Base-by-base conservation (phyloP, 2,329 filamentous ascomycete species). In the Penicillium griseofulvum region DNA sequence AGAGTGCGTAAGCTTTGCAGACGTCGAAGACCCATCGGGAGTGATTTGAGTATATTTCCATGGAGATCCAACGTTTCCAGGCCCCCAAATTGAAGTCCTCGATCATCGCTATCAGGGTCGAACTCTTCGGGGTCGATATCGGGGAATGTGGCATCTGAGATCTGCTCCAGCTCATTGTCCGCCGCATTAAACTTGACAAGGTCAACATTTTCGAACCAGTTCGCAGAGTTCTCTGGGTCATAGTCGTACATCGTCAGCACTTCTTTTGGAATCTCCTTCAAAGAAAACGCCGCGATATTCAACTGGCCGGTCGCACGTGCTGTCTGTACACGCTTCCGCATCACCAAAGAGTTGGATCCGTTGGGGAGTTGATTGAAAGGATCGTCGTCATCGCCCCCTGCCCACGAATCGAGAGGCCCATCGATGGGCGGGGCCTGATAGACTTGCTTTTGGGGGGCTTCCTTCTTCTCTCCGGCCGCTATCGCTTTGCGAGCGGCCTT, bases 191-290 rank as follows among this genome's bases (percentile, higher is more conserved):
- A 86, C 57, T 88, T 86, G 0, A 87, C 88, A 43, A 97, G 76
- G 68, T 97, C 93, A 11, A 97, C 90, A 56, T 89, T 88, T 72
- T 97, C 93, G 2, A 91, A 91, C 94, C 94, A 97, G 33, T 87
- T 85, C 34, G 82, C 84, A 22, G 82, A 77, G 12, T 78, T 80
- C 36, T 87, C 84, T 52, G 83, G 81, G 50, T 91, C 86, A 17
- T 90, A 79, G 64, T 91, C 89, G 70, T 97, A 97, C 92, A 97
- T 97, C 52, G 86, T 85, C 74, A 96, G 77, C 0, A 97, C 89
- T 67, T 95, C 90, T 1, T 83, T 74, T 0, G 94, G 94, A 4
- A 99, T 88, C 54, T 88, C 81, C 57, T 86, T 88, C 37, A 99
- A 74, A 1, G 86, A 84, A 80, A 97, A 83, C 0, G 89, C 91